Conservation (phyloP, 352 stramenopile genomes). For the Phytophthora sansomeana region DNA sequence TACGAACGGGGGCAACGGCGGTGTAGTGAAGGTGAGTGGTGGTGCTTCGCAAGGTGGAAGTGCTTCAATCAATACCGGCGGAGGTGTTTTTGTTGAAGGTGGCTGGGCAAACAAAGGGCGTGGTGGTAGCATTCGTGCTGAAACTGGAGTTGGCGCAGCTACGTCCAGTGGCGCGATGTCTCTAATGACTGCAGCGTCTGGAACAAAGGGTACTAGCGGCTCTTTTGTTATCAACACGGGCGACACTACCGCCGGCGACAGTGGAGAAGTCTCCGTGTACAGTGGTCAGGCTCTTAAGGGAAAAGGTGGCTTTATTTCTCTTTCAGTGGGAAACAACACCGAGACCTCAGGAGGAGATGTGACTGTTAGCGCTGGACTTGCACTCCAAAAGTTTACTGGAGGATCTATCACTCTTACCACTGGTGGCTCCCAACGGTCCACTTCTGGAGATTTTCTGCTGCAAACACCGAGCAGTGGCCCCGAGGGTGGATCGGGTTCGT, state of each 20-base stretch:
- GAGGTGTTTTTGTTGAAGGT: conserved; percentile 71
- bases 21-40: conserved; percentile 82
- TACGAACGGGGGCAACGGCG: conserved; percentile 87
- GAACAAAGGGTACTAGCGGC: conserved; percentile 62
- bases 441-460: conserved; percentile 61
- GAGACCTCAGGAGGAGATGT: conserved; percentile 64
- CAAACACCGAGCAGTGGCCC: conserved; percentile 63
- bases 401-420: conserved; percentile 66
- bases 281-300: conserved; percentile 64
- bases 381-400: conserved; percentile 61
- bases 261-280: conserved; percentile 64
- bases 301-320: conserved; percentile 65
- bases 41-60: conserved; percentile 80
- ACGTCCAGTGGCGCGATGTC: conserved; percentile 64
- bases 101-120: conserved; percentile 69
- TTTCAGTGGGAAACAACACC: conserved; percentile 65
- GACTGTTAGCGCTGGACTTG: conserved; percentile 70
- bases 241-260: conserved; percentile 64
- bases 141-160: conserved; percentile 60
- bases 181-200: conserved; percentile 64
- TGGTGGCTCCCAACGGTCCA: conserved; percentile 62
- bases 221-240: conserved; percentile 62
- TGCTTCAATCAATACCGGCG: conserved; percentile 69
- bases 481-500: conserved; percentile 60
- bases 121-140: conserved; percentile 58